phyloP scores from a whole-genome alignment of 208 protist genomes.

The Borovskyia barvae region DNA sequence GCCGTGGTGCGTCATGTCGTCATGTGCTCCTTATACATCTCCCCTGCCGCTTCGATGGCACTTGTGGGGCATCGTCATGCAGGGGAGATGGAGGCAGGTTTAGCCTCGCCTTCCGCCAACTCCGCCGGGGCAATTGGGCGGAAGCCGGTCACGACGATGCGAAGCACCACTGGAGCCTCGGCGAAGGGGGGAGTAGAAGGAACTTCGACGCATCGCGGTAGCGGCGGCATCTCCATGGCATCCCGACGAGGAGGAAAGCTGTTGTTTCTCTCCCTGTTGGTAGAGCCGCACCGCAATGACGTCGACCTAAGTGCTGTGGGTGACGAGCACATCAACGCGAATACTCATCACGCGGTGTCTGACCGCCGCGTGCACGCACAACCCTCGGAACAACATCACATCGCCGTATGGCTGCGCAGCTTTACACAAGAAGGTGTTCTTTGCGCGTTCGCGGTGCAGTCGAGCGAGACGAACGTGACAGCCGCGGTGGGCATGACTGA shows the following conservation, averaged over 20 bases:
- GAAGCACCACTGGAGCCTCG: too few species aligned
- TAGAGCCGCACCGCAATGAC: background rate
- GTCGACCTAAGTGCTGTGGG: background rate
- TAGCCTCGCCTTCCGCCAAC: too few species aligned
- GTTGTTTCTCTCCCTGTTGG: slow-evolving; percentile 4
- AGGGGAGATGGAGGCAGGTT: too few species aligned
- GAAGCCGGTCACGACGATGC: too few species aligned
- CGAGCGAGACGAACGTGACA: slow-evolving; percentile 18
- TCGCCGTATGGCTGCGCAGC: slow-evolving; percentile 39
- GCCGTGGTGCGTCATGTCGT: slow-evolving; percentile 9
- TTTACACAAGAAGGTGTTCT: slow-evolving; percentile 37
- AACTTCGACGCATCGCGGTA: too few species aligned
- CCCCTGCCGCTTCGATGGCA: slow-evolving; percentile 1
- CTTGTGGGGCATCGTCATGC: too few species aligned
- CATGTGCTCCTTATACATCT: slow-evolving; percentile 18
- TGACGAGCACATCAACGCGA: background rate
- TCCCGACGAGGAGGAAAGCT: slow-evolving; percentile 15
- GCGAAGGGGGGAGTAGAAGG: too few species aligned
- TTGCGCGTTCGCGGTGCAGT: slow-evolving; percentile 55
- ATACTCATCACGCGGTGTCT: too few species aligned
- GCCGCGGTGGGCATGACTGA: slow-evolving; percentile 62
- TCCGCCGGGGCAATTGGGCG: too few species aligned
- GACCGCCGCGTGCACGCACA: background rate
- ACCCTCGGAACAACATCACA: slow-evolving; percentile 8
- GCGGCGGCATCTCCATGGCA: background rate